Evolutionary conservation across 495 filamentous ascomycete species (phyloP), one percentile per base, ranked within the genome.

Genomic region (Corynascus novoguineensis): DNA sequence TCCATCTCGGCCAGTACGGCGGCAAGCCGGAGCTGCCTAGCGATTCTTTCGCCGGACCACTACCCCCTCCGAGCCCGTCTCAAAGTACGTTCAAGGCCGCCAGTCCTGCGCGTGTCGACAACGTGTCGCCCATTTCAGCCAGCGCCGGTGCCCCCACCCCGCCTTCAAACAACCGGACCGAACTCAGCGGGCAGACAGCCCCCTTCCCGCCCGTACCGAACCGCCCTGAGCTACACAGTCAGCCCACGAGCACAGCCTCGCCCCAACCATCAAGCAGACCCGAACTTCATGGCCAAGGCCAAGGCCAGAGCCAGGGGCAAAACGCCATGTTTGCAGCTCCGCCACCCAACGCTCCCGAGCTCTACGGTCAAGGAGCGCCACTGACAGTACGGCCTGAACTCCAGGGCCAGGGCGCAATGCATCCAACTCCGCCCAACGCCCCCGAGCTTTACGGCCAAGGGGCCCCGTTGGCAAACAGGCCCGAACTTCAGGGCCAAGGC

Each of bases 61-160:
- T 14, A 10, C 45, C 66, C 7, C 55, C 71, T 14, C 58, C 61
- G 11, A 73, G 70, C 53, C 64, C 63, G 10, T 63, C 65, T 47
- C 63, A 59, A 5, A 70, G 64, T 55, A 68, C 57, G 21, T 53
- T 69, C 38, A 68, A 69, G 40, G 47, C 54, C 44, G 49, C 44
- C 51, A 15, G 32, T 4, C 55, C 55, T 4, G 32, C 54, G 4
- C 64, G 68, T 12, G 50, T 34, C 21, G 64, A 69, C 29, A 74
- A 58, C 57, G 64, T 72, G n/a, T 75, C 74, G 0, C 75, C 75
- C 3, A 62, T 70, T 34, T 74, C 74, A 8, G 67, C 64, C 9
- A 58, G 67, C 27, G 60, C 54, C 0, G 50, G 44, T 50, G 54
- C 63, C 0, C 65, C 53, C 45, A 25, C 65, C 12, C 63, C 65